phyloP scores from a whole-genome alignment of 257 asterid genomes.

The Orobanche coerulescens region DNA sequence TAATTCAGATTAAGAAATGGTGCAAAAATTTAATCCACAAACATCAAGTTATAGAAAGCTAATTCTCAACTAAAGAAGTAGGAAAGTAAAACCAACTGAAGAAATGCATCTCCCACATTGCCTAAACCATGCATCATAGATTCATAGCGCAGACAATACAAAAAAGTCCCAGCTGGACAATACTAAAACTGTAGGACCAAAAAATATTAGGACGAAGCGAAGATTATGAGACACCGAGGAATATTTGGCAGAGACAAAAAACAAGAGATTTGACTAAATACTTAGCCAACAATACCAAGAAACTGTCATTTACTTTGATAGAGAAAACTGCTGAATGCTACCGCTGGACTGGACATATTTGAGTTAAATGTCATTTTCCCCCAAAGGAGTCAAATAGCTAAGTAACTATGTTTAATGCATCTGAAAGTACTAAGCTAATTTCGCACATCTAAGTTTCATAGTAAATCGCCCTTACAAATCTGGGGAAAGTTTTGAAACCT shows the following conservation, averaged over 20 bases:
- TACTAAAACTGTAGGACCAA: neutral
- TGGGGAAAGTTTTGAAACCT: neutral
- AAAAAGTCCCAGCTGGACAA: neutral
- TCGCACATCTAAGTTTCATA: slow-evolving; percentile 1
- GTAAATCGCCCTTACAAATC: neutral
- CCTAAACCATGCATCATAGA: neutral
- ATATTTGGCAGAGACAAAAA: neutral
- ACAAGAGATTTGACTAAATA: neutral
- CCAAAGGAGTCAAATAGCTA: neutral
- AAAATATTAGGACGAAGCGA: neutral
- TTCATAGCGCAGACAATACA: neutral
- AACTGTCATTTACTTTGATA: neutral
- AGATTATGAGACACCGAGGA: neutral
- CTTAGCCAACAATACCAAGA: neutral
- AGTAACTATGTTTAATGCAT: neutral
- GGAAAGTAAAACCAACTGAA: neutral
- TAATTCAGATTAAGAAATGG: neutral
- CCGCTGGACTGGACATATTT: neutral
- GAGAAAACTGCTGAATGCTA: slow-evolving; percentile 7
- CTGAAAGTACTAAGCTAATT: neutral
- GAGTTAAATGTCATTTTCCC: neutral
- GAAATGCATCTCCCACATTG: neutral
- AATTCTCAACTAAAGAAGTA: neutral
- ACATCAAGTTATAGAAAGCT: neutral
- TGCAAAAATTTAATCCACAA: neutral